phyloP scores from a whole-genome alignment of 495 filamentous ascomycete genomes.

The Lasiosphaeria ovina region DNA sequence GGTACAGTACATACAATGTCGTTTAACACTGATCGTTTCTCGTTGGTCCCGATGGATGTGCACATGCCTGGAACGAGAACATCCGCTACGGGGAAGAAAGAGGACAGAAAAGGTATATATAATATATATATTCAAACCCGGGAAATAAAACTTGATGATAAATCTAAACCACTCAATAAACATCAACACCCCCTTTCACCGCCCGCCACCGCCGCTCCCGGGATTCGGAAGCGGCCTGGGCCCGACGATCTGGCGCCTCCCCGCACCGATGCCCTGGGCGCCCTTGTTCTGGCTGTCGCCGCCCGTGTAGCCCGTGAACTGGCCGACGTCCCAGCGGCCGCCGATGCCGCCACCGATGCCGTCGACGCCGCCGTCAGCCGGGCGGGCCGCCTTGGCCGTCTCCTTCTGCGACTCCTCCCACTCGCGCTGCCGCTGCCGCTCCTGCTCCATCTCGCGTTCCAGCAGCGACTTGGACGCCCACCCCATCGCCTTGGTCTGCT shows the following conservation, averaged over 20 bases:
- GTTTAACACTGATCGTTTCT: too few relatives aligned
- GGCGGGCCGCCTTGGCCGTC: slow-evolving; percentile 54
- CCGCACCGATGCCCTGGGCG: slow-evolving; percentile 65
- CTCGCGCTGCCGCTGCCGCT: slow-evolving; percentile 86
- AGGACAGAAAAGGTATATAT: too few relatives aligned
- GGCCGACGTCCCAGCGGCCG: slow-evolving; percentile 80
- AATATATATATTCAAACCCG: too few relatives aligned
- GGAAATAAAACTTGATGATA: too few relatives aligned
- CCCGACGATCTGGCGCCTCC: slow-evolving; percentile 74
- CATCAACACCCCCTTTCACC: too few relatives aligned
- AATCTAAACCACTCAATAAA: too few relatives aligned
- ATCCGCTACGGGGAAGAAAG: too few relatives aligned
- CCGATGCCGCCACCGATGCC: slow-evolving; percentile 55
- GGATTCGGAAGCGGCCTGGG: slow-evolving; percentile 61
- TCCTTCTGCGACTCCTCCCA: slow-evolving; percentile 92
- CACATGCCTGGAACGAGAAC: too few relatives aligned
- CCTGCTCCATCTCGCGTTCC: slow-evolving; percentile 94
- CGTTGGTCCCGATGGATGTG: too few relatives aligned
- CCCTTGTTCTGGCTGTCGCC: slow-evolving; percentile 82
- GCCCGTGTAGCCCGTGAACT: slow-evolving; percentile 79
- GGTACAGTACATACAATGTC: too few relatives aligned
- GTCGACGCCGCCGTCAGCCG: slow-evolving; percentile 48
- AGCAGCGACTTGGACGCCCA: slow-evolving; percentile 81
- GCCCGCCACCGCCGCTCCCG: not conserved
- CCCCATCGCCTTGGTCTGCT: slow-evolving; percentile 69